Base-by-base conservation (phyloP, 495 filamentous ascomycete species). In the Tirmania nivea region DNA sequence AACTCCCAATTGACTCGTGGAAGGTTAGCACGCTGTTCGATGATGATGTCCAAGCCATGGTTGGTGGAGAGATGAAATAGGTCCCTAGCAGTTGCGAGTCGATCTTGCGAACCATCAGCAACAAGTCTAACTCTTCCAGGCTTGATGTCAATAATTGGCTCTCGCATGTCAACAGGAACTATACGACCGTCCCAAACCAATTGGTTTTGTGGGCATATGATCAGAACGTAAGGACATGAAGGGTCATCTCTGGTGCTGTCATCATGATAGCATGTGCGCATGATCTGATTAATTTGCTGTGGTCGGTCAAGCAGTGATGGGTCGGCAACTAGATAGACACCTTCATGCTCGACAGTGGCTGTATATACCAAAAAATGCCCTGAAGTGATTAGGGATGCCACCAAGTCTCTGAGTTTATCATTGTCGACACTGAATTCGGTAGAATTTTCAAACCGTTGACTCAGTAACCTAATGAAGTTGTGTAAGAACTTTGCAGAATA, bases 361-460 rank as follows among this genome's bases (percentile, higher is more conserved):
- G 73, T 79, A 58, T 81, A 76, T 35, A 87, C 74, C 31, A 94
- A 74, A 62, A 96, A 89, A 65, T 97, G 90, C 35, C 85, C 84
- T 8, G 85, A 80, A 45, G 82, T 72, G 17, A 86, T 75, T n/a
- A 97, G 73, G 7, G 83, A 73, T 55, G 89, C 83, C 61, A 86
- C 83, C 35, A 97, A 73, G 12, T 81, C 73, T 55, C 77, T 74
- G 20, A 89, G 70, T 52, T 75, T 74, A 31, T 82, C 75, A 10
- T 71, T 71, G 51, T 79, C 75, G 60, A 89, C 78, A 60, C 83
- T 93, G 66, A 90, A 94, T 63, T 97, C 90, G 11, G 84, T 90
- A 10, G 86, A 82, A 63, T 96, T 96, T 64, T 97, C 90, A 57
- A 96, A 97, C 36, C 89, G 75, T 59, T 94, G 81, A 55, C 83